Conservation (phyloP, 306 rosid genomes). For the Sechiopsis laciniata region DNA sequence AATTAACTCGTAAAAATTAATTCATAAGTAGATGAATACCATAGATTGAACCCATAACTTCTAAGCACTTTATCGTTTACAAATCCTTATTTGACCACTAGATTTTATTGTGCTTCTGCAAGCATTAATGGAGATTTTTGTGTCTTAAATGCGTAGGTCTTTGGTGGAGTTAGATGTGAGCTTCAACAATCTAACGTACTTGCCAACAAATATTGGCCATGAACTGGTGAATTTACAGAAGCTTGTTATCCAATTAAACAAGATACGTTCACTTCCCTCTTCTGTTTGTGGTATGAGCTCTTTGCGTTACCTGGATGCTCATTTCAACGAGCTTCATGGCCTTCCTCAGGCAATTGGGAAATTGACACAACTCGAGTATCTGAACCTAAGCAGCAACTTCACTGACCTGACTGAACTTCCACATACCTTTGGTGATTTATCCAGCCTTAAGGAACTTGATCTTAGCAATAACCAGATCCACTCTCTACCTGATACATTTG, state of each 20-base stretch:
- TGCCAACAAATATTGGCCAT: constrained; percentile 91
- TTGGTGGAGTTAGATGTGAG: constrained; percentile 89
- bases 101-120: not conserved
- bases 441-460: constrained; percentile 76
- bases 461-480: constrained; percentile 92
- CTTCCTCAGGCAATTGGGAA: constrained; percentile 76
- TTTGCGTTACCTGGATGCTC: constrained; percentile 71
- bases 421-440: constrained; percentile 71
- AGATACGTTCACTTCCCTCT: constrained; percentile 73
- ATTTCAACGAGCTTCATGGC: constrained; percentile 81
- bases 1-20: too few species aligned
- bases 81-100: too few species aligned
- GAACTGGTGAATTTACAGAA: constrained; percentile 54
- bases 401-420: constrained; percentile 77
- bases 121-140: not conserved
- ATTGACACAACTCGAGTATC: constrained; percentile 48
- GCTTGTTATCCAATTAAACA: constrained; percentile 67
- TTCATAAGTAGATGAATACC: too few species aligned
- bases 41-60: too few species aligned
- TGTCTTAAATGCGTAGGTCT: constrained; percentile 50
- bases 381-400: constrained; percentile 77
- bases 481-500: constrained; percentile 77
- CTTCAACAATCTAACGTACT: constrained; percentile 71
- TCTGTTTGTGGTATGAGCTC: constrained; percentile 83
- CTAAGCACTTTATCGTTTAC: too few species aligned